Conservation (phyloP, 2,329 filamentous ascomycete genomes). For the Triangularia setosa region DNA sequence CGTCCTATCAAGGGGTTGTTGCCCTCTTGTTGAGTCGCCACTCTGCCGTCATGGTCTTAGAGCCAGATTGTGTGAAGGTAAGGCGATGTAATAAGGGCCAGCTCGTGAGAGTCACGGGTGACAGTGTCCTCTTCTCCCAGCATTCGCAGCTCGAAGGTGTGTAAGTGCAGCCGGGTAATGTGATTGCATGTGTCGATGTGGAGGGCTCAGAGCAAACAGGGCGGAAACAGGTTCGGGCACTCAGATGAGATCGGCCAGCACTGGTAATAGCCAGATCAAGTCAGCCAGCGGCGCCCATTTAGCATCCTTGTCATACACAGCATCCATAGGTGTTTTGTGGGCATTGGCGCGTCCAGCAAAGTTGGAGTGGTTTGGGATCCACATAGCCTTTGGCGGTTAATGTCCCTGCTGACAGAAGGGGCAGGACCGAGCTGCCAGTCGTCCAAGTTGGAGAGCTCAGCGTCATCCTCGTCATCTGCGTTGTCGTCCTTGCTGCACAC, state of each 20-base stretch:
- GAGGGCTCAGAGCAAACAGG: not conserved
- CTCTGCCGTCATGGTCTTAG: not conserved
- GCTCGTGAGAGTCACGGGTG: not conserved
- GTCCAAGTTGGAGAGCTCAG: not conserved
- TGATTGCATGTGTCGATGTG: not conserved
- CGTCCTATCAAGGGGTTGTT: not conserved
- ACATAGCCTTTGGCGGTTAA: not conserved
- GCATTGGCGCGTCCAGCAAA: not conserved
- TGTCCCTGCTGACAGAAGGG: not conserved
- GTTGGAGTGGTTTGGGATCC: not conserved
- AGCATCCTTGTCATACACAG: not conserved
- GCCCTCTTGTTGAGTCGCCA: not conserved
- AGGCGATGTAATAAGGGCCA: too few species aligned
- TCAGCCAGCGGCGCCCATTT: slow-evolving; percentile 4
- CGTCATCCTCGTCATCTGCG: not conserved
- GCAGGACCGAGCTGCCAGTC: not conserved
- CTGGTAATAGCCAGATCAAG: not conserved
- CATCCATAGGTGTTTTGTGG: not conserved
- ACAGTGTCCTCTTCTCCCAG: too few species aligned
- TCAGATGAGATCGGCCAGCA: not conserved
- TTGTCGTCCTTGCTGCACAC: not conserved
- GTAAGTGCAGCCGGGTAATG: slow-evolving; percentile 3
- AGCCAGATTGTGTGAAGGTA: too few species aligned
- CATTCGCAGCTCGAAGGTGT: not conserved
- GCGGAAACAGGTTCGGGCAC: slow-evolving; percentile 1